phyloP scores from a whole-genome alignment of 768 basidiomycete genomes.

The Krasilnikovozyma curviuscula region DNA sequence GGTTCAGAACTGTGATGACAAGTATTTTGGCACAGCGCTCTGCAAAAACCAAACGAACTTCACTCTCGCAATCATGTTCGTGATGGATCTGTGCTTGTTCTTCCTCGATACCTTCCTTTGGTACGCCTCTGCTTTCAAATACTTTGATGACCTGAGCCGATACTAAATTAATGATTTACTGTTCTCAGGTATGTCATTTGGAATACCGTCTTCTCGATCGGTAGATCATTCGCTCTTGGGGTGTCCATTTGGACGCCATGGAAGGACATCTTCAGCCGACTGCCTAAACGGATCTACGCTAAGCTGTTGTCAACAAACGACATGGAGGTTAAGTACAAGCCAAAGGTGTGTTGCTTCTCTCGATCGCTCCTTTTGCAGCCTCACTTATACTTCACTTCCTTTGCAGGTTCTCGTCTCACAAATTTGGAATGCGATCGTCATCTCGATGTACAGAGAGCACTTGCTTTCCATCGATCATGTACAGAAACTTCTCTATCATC shows the following conservation, averaged over 20 bases:
- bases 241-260: constrained; percentile 98
- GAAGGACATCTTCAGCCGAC: constrained; percentile 86
- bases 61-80: constrained; percentile 89
- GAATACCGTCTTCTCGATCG: constrained; percentile 37
- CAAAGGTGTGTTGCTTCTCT: constrained; percentile 49
- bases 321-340: constrained; percentile 98
- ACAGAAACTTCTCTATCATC: constrained; percentile 92
- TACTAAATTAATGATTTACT: too few relatives aligned
- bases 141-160: not conserved
- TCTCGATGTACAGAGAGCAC: constrained; percentile 99
- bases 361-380: not conserved
- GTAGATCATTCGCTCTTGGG: constrained; percentile 69
- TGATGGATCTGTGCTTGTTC: constrained; percentile 93
- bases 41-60: constrained; percentile 90
- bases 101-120: constrained; percentile 99
- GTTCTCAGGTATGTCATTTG: constrained; percentile 10
- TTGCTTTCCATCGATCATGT: constrained; percentile 97
- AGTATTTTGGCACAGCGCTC: constrained; percentile 59
- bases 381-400: not conserved
- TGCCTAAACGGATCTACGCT: constrained; percentile 92
- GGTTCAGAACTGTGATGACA: constrained; percentile 73
- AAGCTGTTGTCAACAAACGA: constrained; percentile 83
- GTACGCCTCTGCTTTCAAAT: constrained; percentile 45
- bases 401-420: constrained; percentile 86
- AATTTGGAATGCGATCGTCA: constrained; percentile 99